A percentile compares a stretch with the other conserved stretches of the same genome.
Evolutionary conservation across 2,329 filamentous ascomycete genomes (phyloP).

Genomic region (Fusarium subtropicale): DNA sequence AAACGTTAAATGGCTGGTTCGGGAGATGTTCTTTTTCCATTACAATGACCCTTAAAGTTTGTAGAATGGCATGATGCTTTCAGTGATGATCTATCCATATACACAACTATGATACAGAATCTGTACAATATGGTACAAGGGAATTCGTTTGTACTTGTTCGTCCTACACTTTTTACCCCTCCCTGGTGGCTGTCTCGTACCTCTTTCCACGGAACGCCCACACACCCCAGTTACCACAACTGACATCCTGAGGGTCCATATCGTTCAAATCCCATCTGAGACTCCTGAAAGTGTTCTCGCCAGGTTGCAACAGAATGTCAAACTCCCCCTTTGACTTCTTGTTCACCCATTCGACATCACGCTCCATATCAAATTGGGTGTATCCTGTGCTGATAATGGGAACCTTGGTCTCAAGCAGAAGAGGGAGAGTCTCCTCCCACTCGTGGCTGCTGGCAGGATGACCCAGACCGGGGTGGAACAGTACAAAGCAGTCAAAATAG

Average conservation of each 20-base stretch:
- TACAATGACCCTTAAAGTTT: not conserved
- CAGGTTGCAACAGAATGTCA: constrained; percentile 89
- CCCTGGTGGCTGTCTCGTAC: constrained; percentile 75
- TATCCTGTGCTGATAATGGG: constrained; percentile 96
- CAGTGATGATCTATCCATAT: constrained; percentile 27
- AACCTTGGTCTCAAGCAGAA: constrained; percentile 93
- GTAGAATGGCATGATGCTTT: constrained; percentile 8
- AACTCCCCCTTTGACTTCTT: constrained; percentile 90
- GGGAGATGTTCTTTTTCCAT: constrained; percentile 31
- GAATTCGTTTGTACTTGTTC: constrained; percentile 2
- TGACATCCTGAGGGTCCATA: constrained; percentile 91
- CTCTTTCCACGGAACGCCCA: constrained; percentile 99
- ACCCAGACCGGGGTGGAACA: constrained; percentile 96
- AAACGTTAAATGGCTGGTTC: constrained; percentile 2
- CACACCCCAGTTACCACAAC: constrained; percentile 95
- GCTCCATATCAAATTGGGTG: constrained; percentile 92
- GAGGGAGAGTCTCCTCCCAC: constrained; percentile 90
- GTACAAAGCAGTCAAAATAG: constrained; percentile 97
- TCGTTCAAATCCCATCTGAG: constrained; percentile 98
- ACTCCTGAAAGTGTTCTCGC: constrained; percentile 94
- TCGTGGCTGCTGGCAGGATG: constrained; percentile 94
- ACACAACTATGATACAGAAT: constrained; percentile 37
- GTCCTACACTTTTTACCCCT: constrained; percentile 44
- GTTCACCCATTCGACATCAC: constrained; percentile 90
- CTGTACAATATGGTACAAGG: constrained; percentile 40